Evolutionary conservation across 352 stramenopile genomes (phyloP), one percentile per base, ranked within the genome.

Genomic region (Phytophthora tentaculata): DNA sequence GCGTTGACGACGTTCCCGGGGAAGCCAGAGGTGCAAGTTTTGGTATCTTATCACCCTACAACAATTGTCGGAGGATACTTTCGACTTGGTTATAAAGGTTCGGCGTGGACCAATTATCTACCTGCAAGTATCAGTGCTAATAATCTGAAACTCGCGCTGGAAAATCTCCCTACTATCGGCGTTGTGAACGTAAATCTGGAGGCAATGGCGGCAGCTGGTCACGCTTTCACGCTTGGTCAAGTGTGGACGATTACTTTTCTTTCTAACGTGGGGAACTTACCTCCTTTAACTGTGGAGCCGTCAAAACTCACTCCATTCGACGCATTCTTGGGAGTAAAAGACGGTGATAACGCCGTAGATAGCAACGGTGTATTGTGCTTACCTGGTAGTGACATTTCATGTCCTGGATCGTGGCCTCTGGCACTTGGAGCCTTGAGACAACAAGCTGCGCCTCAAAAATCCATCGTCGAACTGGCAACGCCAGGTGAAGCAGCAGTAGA

Each of bases 191-290:
- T 90, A 10, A 83, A 71, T 0, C 29, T 73, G 0, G 62, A 71
- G 41, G 19, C 56, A 2, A 64, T 66, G 58, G 22, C 29, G 28
- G 37, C 32, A 9, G 37, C 28, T 32, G 69, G 69, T 20, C 60
- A 60, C n/a, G 22, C 51, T 2, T 84, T 69, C 0, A 53, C 57
- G 9, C 79, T 83, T 17, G 86, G 85, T 0, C 68, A 79, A 10
- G 62, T 86, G 41, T 96, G 88, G 86, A 79, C 72, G 22, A 92
- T 96, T 59, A 94, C 89, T 2, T 96, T 95, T 41, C 55, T 88
- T 22, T 88, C 86, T 24, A 77, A 82, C 17, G 79, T 92, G 9
- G 85, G 83, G 0, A 88, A 93, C 29, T 35, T 83, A 2, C 83
- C 87, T 5, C 61, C 71, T 0, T 50, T 92, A 8, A 74, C 66